Evolutionary conservation across 2,329 filamentous ascomycete genomes (phyloP).

Genomic region (Claviceps sp.): DNA sequence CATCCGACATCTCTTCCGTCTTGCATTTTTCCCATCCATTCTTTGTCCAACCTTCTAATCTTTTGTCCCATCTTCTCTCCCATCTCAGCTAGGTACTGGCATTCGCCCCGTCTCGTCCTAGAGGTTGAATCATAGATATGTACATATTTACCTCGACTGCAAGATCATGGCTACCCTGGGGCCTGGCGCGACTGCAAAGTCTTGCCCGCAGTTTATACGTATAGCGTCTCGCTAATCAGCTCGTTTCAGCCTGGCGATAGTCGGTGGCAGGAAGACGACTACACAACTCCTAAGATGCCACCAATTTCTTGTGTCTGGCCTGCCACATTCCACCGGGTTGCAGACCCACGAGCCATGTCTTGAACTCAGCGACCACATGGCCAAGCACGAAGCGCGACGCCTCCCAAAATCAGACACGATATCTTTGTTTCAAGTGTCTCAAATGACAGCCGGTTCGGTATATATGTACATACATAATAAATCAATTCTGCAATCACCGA

Average conservation of each 20-base stretch:
- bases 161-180: too few relatives aligned
- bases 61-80: too few relatives aligned
- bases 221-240: neutral
- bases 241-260: neutral
- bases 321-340: neutral
- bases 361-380: constrained; percentile 21
- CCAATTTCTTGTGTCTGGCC: neutral
- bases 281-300: neutral
- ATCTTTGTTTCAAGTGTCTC: constrained; percentile 11
- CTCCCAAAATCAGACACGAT: constrained; percentile 5
- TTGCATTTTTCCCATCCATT: too few relatives aligned
- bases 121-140: too few relatives aligned
- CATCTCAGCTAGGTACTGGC: neutral
- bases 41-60: too few relatives aligned
- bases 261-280: neutral
- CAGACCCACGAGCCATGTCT: constrained; percentile 17
- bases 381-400: constrained; percentile 17
- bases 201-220: too few relatives aligned
- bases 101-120: too few relatives aligned
- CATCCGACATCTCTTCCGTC: too few relatives aligned
- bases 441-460: neutral
- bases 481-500: neutral
- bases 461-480: too few relatives aligned
- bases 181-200: too few relatives aligned
- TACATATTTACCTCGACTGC: too few relatives aligned